A percentile compares a stretch with the other conserved stretches of the same genome.
phyloP scores from a whole-genome alignment of 495 filamentous ascomycete genomes.

The Lentithecium fluviatile region DNA sequence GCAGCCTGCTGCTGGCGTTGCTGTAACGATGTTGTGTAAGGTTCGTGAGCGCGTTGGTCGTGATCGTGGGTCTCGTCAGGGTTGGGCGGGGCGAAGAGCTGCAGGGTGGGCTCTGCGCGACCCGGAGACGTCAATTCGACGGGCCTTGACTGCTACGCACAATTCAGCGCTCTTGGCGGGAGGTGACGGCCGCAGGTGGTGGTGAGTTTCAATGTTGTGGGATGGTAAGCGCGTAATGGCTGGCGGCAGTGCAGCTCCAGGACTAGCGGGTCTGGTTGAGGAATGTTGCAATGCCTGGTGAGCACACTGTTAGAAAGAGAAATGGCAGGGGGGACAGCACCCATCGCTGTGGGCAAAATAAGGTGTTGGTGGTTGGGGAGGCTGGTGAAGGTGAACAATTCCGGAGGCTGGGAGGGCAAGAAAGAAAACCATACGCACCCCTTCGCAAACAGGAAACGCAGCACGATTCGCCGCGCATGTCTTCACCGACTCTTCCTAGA shows the following conservation, averaged over 20 bases:
- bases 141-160: slow-evolving; percentile 15
- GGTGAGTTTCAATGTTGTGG: slow-evolving; percentile 2
- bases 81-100: slow-evolving; percentile 3
- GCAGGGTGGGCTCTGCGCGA: slow-evolving; percentile 29
- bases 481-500: slow-evolving; percentile 10
- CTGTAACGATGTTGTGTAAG: slow-evolving; percentile 52
- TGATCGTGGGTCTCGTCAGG: slow-evolving; percentile 60
- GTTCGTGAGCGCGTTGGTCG: slow-evolving; percentile 54
- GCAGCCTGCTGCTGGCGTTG: slow-evolving; percentile 58
- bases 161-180: slow-evolving; percentile 8
- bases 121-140: slow-evolving; percentile 36
- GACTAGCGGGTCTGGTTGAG: slow-evolving; percentile 25
- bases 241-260: slow-evolving; percentile 7
- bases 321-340: slow-evolving; percentile 28
- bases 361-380: slow-evolving; percentile 30
- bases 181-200: slow-evolving; percentile 1
- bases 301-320: slow-evolving; percentile 19
- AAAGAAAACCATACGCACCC: slow-evolving; percentile 14
- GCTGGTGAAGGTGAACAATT: slow-evolving; percentile 7
- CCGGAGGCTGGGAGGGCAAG: slow-evolving; percentile 21
- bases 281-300: slow-evolving; percentile 31
- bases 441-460: slow-evolving; percentile 18
- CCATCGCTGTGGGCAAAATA: slow-evolving; percentile 14
- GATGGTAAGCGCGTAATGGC: background rate
- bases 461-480: slow-evolving; percentile 21